These are phyloP conservation scores for Codiaeum variegatum DNA, from an alignment of 441 rosid genomes.

Conservation along the genomic window DNA sequence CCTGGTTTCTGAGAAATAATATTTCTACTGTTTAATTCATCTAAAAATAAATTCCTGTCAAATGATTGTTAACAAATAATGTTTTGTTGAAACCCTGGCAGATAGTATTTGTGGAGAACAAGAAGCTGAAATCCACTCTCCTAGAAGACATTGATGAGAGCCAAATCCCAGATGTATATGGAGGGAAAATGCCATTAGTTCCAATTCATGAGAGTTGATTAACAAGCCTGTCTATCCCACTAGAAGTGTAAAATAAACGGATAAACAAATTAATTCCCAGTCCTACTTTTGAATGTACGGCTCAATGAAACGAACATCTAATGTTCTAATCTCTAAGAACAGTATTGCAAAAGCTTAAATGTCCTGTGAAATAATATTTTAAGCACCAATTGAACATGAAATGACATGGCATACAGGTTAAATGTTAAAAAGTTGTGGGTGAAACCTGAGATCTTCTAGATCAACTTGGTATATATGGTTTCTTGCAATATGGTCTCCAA, in stretches of 20 bases:
- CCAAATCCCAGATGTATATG: constrained; percentile 52
- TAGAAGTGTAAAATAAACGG: neutral
- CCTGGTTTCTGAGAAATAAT: no score
- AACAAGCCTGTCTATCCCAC: neutral
- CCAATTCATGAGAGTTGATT: constrained; percentile 29
- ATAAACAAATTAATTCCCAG: neutral
- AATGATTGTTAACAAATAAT: neutral
- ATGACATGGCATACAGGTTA: neutral
- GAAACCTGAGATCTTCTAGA: neutral
- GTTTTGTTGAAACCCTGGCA: constrained; percentile 16
- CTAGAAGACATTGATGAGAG: constrained; percentile 54
- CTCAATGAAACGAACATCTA: neutral
- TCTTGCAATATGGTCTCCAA: neutral
- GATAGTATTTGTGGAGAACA: constrained; percentile 54
- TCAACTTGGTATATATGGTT: neutral
- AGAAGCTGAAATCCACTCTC: constrained; percentile 41
- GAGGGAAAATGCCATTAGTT: constrained; percentile 48
- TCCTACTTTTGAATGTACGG: neutral
- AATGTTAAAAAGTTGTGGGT: neutral
- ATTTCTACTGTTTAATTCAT: no score
- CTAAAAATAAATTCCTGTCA: neutral
- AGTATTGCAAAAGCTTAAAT: no score
- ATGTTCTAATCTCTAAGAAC: no score
- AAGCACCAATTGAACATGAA: no score
- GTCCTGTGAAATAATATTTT: no score